These are phyloP conservation scores for Xylaria digitata DNA, from an alignment of 2,329 filamentous ascomycete species.

Conservation along the genomic window DNA sequence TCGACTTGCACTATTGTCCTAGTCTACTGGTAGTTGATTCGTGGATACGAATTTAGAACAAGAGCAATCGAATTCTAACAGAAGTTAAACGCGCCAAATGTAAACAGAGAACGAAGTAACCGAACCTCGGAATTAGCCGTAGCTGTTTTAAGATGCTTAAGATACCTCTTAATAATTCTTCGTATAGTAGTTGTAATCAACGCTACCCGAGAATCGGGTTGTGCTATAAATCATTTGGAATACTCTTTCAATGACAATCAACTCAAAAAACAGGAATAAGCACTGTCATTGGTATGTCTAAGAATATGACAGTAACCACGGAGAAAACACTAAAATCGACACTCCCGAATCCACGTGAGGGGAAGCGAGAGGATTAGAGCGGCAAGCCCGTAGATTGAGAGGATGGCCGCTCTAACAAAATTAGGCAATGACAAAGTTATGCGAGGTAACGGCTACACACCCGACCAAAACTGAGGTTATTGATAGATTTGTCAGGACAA, in stretches of 20 bases:
- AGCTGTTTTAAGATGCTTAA: neutral
- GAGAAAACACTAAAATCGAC: constrained; percentile 20
- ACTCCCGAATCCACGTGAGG: constrained; percentile 22
- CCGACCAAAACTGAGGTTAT: constrained; percentile 18
- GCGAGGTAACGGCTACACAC: constrained; percentile 14
- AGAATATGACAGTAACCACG: constrained; percentile 24
- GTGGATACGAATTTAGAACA: neutral
- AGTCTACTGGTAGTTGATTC: neutral
- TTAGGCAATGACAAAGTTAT: constrained; percentile 28
- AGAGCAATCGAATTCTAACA: neutral
- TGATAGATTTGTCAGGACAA: constrained; percentile 31
- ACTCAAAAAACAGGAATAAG: neutral
- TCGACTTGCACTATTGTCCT: neutral
- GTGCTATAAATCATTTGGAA: constrained; percentile 22
- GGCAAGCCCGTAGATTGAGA: constrained; percentile 20
- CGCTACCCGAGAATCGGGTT: constrained; percentile 10
- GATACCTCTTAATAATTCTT: constrained; percentile 2
- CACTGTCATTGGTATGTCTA: constrained; percentile 20
- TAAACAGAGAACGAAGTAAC: neutral
- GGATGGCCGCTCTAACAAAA: constrained; percentile 25
- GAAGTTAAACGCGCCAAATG: neutral
- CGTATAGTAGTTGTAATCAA: constrained; percentile 10
- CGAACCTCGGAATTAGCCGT: constrained; percentile 20
- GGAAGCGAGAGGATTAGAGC: constrained; percentile 23
- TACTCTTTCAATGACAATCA: constrained; percentile 8